A percentile compares a stretch with the other conserved stretches of the same genome.
phyloP scores from a whole-genome alignment of 129 eudicot genomes.

The Lactuca saligna region DNA sequence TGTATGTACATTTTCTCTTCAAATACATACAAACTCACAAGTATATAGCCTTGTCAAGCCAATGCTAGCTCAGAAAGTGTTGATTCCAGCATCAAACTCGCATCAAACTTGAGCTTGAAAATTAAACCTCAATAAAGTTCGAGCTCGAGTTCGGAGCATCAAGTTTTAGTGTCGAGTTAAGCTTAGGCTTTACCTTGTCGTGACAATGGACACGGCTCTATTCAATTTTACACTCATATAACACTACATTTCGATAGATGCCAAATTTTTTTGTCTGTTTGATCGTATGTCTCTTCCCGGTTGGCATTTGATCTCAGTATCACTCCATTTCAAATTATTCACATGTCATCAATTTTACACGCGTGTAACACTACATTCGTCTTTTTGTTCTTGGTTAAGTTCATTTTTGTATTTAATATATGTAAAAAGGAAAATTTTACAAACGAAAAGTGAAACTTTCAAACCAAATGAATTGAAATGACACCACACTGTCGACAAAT shows the following conservation, averaged over 20 bases:
- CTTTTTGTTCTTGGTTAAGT: neutral
- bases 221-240: too few species aligned
- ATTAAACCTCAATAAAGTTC: too few species aligned
- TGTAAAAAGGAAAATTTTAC: neutral
- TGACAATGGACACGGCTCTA: too few species aligned
- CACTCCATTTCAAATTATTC: neutral
- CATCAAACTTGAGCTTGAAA: too few species aligned
- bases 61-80: too few species aligned
- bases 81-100: too few species aligned
- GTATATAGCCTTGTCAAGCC: too few species aligned
- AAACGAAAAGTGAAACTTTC: neutral
- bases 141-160: too few species aligned
- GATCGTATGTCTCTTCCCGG: neutral
- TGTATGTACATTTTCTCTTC: too few species aligned
- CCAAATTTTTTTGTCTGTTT: neutral
- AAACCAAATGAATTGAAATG: neutral
- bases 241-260: neutral
- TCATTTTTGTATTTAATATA: neutral
- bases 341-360: neutral
- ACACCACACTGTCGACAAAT: slow-evolving; percentile 12
- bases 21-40: too few species aligned
- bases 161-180: too few species aligned
- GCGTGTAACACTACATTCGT: neutral
- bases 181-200: too few species aligned
- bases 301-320: neutral